Evolutionary conservation across 768 basidiomycete species (phyloP), one percentile per base, ranked within the genome.

Genomic region (Candolleomyces eurysporus): DNA sequence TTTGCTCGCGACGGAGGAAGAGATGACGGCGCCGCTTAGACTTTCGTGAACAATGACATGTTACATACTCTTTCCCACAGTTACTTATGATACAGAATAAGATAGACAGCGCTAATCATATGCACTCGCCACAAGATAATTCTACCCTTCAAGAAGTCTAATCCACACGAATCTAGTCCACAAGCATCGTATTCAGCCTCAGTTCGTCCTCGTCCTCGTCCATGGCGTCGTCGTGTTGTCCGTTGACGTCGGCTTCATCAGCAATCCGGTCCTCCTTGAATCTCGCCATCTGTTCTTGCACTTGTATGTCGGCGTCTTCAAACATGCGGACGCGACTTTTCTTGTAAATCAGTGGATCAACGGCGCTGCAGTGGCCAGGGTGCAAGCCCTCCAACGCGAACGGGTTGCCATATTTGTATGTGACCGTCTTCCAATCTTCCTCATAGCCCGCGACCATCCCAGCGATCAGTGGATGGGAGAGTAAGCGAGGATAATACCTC

Each of bases 401-500:
- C 7, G 92, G 71, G 67, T 88, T 81, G 52, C 79, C 79, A 13
- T 69, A 76, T 32, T 78, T 76, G 10, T 74, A 51, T n/a, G 82
- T 63, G 43, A 65, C 14, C 77, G 75, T n/a, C 65, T 21, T 19
- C 75, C 62, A 11, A 70, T 66, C 40, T 70, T 60, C 48, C 82
- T 66, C 13, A 82, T 82, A 16, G 11, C 74, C 66, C 32, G 74
- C 67, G 3, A 89, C 67, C 21, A 65, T 66, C 4, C 74, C 70
- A 13, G 71, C 72, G 19, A 92, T 72, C 40, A 87, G 75, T 1
- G 89, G 89, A 67, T 92, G 90, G 21, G 76, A 68, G 22, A 92
- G 78, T 40, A 94, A 77, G 6, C 79, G 75, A 5, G 92, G 89
- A 69, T 94, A 94, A 70, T 94, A 94, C 59, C 93, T 80, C 36